Evolutionary conservation across 768 basidiomycete genomes (phyloP), one percentile per base, ranked within the genome.

Genomic region (Kondoa malvinella): DNA sequence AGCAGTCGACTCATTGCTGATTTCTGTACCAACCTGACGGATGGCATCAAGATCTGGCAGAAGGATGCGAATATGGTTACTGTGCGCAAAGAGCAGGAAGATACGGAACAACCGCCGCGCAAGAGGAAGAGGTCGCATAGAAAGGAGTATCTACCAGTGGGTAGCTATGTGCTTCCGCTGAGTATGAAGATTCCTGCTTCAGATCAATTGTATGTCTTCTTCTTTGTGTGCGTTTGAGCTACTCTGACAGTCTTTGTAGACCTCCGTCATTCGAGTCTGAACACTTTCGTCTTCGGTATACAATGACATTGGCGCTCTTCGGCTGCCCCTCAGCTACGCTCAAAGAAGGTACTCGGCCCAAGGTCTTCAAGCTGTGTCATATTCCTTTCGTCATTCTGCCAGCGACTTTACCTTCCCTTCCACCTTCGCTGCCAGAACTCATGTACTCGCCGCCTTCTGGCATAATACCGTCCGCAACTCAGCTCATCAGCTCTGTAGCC

Each of bases 161-260:
- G 74, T 0, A 75, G 73, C 30, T 75, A 73, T 64, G 72, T 75
- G 4, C 71, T 75, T 8, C 74, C 74, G 16, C 69, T 75, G 30
- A 72, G 71, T 57, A 73, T 75, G 74, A 73, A 74, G 70, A 72
- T 74, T 12, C 74, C 74, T 32, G 72, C 72, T 64, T 73, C 72
- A 34, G 74, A 74, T 29, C 60, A 73, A 32, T 58, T 74, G 72
- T 74, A 34, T 50, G 74, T 73, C 14, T 8, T 25, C 17, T 57
- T 21, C 26, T 8, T 29, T 25, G 27, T 57, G 40, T 63, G 2
- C 15, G 16, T 21, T 25, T 26, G 15, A 4, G 3, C 1, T 21
- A 1, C 1, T n/a, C 50, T 65, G 59, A 66, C 25, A 0, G 2
- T 64, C 33, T 15, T 1, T 25, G 0, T 67, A 74, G 74, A 27